phyloP scores from a whole-genome alignment of 768 basidiomycete species.

The Mycena vulgaris region DNA sequence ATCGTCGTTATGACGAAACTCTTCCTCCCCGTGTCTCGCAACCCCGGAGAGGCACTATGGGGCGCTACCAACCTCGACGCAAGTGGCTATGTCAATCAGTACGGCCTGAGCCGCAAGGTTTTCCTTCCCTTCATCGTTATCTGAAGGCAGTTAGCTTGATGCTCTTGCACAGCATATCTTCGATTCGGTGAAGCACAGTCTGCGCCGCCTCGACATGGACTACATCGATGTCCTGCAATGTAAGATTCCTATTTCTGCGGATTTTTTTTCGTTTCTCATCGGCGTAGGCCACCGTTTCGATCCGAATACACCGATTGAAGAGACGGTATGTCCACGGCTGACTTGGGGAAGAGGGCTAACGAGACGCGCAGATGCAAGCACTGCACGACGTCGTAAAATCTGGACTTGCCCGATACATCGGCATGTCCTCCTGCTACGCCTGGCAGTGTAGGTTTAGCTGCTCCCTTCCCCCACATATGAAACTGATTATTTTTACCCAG shows the following conservation, averaged over 20 bases:
- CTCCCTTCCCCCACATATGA: not conserved
- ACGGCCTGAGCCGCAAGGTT: slow-evolving; percentile 63
- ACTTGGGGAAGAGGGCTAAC: too few relatives aligned
- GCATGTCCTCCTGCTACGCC: slow-evolving; percentile 70
- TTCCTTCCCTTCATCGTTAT: not conserved
- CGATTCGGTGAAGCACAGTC: slow-evolving; percentile 70
- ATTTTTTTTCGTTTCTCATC: slow-evolving; percentile 41
- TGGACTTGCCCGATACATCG: slow-evolving; percentile 73
- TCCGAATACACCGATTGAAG: slow-evolving; percentile 70
- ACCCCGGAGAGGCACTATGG: slow-evolving; percentile 28
- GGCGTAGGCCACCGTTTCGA: slow-evolving; percentile 68
- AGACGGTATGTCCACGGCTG: slow-evolving; percentile 58
- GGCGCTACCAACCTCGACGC: slow-evolving; percentile 47
- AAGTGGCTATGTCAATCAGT: slow-evolving; percentile 68
- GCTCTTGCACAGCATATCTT: slow-evolving; percentile 72
- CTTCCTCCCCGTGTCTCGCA: slow-evolving; percentile 47
- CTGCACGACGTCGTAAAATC: slow-evolving; percentile 77
- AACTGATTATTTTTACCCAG: slow-evolving; percentile 44
- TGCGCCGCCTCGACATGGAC: slow-evolving; percentile 79
- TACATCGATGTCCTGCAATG: slow-evolving; percentile 85
- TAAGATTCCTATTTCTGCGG: slow-evolving; percentile 51
- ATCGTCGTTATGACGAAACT: slow-evolving; percentile 88
- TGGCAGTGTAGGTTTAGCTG: slow-evolving; percentile 62
- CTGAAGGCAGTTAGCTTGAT: not conserved
- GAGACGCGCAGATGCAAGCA: slow-evolving; percentile 82